Conservation (phyloP, 2,329 filamentous ascomycete species). For the Berkeleyomyces rouxiae region DNA sequence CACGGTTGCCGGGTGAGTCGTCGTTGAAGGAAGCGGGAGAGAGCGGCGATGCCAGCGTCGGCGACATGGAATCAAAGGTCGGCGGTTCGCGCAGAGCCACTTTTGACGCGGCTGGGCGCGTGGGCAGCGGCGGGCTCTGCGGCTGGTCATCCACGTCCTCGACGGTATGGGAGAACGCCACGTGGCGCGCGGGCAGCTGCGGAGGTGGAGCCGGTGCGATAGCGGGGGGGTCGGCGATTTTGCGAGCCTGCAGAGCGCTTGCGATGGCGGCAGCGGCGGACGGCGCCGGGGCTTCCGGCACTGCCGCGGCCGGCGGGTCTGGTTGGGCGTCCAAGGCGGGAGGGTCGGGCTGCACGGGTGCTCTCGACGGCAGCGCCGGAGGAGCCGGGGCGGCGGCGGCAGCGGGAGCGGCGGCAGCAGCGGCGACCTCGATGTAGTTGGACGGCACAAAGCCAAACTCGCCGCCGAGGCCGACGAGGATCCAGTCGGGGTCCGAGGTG, state of each 20-base stretch:
- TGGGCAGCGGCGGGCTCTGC: conserved; percentile 24
- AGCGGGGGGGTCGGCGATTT: conserved; percentile 15
- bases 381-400: conserved; percentile 18
- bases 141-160: conserved; percentile 16
- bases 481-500: conserved; percentile 88
- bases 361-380: conserved; percentile 30
- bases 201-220: conserved; percentile 16
- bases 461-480: conserved; percentile 65
- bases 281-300: neutral
- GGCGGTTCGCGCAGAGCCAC: conserved; percentile 11
- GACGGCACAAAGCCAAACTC: conserved; percentile 90
- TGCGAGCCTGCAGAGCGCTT: conserved; percentile 34
- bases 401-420: conserved; percentile 24
- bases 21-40: conserved; percentile 21
- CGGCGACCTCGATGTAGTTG: conserved; percentile 74
- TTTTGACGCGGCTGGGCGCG: conserved; percentile 8
- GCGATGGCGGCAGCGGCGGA: conserved; percentile 39
- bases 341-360: conserved; percentile 21
- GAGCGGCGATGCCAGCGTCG: conserved; percentile 7
- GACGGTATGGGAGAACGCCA: conserved; percentile 3
- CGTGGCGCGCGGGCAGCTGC: conserved; percentile 17
- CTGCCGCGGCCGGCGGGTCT: conserved; percentile 12
- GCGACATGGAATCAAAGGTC: conserved; percentile 9
- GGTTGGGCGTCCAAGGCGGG: conserved; percentile 21
- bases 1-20: conserved; percentile 32